These are phyloP conservation scores for Colletotrichum melonis DNA, from an alignment of 2,329 filamentous ascomycete species.

Conservation along the genomic window DNA sequence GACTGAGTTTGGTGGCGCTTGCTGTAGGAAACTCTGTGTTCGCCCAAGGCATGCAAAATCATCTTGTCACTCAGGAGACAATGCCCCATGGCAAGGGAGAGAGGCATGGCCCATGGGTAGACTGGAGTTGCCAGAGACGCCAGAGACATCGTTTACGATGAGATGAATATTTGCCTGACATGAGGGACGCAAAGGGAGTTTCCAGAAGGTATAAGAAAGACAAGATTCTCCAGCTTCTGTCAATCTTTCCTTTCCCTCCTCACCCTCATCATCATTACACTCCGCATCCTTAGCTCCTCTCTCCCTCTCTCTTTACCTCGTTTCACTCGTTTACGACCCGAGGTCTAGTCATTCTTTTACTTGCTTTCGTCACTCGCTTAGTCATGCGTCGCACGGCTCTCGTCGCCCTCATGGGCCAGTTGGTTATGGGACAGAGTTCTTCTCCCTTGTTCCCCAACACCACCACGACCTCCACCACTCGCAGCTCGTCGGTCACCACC, in stretches of 20 bases:
- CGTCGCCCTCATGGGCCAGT: conserved; percentile 22
- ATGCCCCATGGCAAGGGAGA: conserved; percentile 7
- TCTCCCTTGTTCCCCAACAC: conserved; percentile 7
- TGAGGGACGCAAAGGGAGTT: conserved; percentile 4
- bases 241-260: conserved; percentile 18
- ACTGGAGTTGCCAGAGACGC: not conserved
- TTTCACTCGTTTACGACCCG: conserved; percentile 34
- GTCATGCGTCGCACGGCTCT: conserved; percentile 18
- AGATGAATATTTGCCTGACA: not conserved
- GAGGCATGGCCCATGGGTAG: not conserved
- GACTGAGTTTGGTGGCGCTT: not conserved
- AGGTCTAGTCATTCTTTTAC: conserved; percentile 34
- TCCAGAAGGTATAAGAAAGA: conserved; percentile 25
- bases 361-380: conserved; percentile 29
- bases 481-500: not conserved
- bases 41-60: conserved; percentile 19
- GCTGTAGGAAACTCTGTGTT: not conserved
- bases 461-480: not conserved
- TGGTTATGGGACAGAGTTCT: not conserved
- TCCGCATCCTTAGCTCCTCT: conserved; percentile 27
- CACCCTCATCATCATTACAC: conserved; percentile 33
- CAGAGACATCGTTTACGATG: not conserved
- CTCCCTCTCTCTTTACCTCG: conserved; percentile 26
- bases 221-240: not conserved
- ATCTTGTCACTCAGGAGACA: conserved; percentile 29